Percentiles rank a stretch among this genome's conserved stretches.
Evolutionary conservation across 371 early-diverging fungal species (phyloP).

Genomic region (Blakeslea trispora): DNA sequence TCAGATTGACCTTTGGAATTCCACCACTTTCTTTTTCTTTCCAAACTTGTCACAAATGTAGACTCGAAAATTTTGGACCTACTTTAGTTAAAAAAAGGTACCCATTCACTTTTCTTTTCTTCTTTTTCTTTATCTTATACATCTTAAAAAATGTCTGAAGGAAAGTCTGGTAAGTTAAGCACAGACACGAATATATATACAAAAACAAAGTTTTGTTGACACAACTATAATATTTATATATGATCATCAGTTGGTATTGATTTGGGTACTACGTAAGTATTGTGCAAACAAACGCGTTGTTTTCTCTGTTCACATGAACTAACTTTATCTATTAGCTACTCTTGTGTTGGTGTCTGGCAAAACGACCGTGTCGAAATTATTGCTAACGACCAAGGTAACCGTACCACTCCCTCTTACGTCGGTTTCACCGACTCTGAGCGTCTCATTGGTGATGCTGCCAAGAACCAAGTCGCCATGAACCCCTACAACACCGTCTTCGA

Average conservation of each 20-base stretch:
- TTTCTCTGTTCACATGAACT: neutral
- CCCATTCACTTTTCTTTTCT: conserved; percentile 7
- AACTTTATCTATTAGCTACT: conserved; percentile 78
- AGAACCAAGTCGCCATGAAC: conserved; percentile 86
- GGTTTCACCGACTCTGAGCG: conserved; percentile 86
- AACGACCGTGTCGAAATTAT: conserved; percentile 97
- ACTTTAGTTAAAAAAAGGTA: conserved; percentile 1
- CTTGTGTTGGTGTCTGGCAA: conserved; percentile 98
- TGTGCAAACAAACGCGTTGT: conserved; percentile 29
- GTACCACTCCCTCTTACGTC: conserved; percentile 92
- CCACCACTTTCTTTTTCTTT: conserved; percentile 34
- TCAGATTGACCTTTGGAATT: conserved; percentile 2
- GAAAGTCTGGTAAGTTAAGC: conserved; percentile 78
- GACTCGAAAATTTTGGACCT: conserved; percentile 2
- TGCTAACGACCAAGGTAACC: conserved; percentile 97
- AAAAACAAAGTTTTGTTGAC: neutral
- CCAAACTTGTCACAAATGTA: conserved; percentile 36
- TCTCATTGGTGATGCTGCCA: conserved; percentile 90
- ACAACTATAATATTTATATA: neutral
- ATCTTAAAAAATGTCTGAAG: conserved; percentile 33
- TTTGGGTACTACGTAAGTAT: conserved; percentile 99
- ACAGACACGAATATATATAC: neutral
- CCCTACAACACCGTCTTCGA: conserved; percentile 91
- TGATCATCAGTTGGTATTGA: conserved; percentile 79
- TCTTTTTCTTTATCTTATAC: conserved; percentile 19